Evolutionary conservation across 495 filamentous ascomycete species (phyloP), one percentile per base, ranked within the genome.

Genomic region (Hyaloscypha hepaticicola): DNA sequence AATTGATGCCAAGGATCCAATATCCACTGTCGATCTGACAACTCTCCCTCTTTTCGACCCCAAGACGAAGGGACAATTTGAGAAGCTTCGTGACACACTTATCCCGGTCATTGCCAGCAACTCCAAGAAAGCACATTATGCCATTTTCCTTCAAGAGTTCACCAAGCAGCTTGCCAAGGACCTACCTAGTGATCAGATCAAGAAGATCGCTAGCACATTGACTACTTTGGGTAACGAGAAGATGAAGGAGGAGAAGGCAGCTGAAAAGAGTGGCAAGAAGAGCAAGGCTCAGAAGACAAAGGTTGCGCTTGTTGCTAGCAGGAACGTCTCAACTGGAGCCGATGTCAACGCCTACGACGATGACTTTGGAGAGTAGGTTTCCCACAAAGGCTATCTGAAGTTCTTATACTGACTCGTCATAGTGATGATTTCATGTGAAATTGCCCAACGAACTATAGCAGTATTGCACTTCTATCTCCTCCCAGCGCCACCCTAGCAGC

Each of bases 211-310:
- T 3, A 94, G 88, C 78, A 84, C 85, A 29, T 76, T 98, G 72
- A 94, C 92, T 24, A 88, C 90, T 12, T 80, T 96, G 55, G 83
- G 90, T 70, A 99, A 99, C 72, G 96, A 99, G 85, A 97, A 95
- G 84, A 91, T 97, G 91, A 96, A 91, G 81, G 95, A 97, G 77
- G 96, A 99, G 85, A 96, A 97, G 81, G 84, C 87, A 14, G 87
- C 91, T 3, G 93, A 97, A 68, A 98, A 97, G 82, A 90, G 90
- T 26, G 91, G 87, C 66, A 98, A 97, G 89, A 99, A 98, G 85
- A 88, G 80, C 65, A 97, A 97, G 83, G 91, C 91, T 11, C 89
- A 89, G 49, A 97, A 97, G 86, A 94, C 90, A 19, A 99, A 99
- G 87, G 83, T 90, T 48, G 87, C 85, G 21, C 80, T 99, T 33